These are phyloP conservation scores for Geosmithia morbida DNA, from an alignment of 2,329 filamentous ascomycete genomes.

Conservation along the genomic window DNA sequence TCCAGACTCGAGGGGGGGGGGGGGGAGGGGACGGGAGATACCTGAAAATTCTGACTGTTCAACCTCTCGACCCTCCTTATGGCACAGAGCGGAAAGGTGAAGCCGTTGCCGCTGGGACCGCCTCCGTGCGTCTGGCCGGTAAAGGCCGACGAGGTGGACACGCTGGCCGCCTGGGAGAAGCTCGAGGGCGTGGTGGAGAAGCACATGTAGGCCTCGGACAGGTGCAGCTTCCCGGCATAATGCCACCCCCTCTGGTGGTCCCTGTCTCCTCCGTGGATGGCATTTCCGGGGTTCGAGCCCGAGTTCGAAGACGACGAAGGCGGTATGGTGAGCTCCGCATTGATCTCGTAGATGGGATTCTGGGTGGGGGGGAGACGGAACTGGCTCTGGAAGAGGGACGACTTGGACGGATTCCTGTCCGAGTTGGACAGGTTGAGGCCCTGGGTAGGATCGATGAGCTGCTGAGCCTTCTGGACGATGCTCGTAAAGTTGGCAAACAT, in stretches of 20 bases:
- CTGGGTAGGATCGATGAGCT: slow-evolving; percentile 81
- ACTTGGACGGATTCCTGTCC: slow-evolving; percentile 77
- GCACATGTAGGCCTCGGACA: slow-evolving; percentile 90
- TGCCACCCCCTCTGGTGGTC: slow-evolving; percentile 64
- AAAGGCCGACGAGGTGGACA: slow-evolving; percentile 67
- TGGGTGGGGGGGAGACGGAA: slow-evolving; percentile 90
- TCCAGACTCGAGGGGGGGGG: no score
- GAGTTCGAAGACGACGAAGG: slow-evolving; percentile 34
- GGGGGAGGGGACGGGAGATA: slow-evolving; percentile 12
- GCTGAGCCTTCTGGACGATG: slow-evolving; percentile 91
- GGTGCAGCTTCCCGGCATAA: slow-evolving; percentile 82
- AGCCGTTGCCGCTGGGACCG: slow-evolving; percentile 87
- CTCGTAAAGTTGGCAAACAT: slow-evolving; percentile 54
- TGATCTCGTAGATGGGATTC: slow-evolving; percentile 90
- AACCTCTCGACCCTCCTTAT: slow-evolving; percentile 85
- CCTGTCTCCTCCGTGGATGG: slow-evolving; percentile 55
- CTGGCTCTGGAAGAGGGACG: slow-evolving; percentile 85
- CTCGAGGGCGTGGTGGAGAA: slow-evolving; percentile 90
- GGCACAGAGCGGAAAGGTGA: slow-evolving; percentile 83
- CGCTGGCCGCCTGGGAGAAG: slow-evolving; percentile 68
- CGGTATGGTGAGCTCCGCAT: slow-evolving; percentile 82
- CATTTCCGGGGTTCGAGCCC: slow-evolving; percentile 12
- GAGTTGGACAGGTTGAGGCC: slow-evolving; percentile 57
- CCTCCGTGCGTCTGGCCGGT: slow-evolving; percentile 88
- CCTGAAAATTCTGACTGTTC: slow-evolving; percentile 77